phyloP scores from a whole-genome alignment of 2,329 filamentous ascomycete species.

The Sporothrix inflata region DNA sequence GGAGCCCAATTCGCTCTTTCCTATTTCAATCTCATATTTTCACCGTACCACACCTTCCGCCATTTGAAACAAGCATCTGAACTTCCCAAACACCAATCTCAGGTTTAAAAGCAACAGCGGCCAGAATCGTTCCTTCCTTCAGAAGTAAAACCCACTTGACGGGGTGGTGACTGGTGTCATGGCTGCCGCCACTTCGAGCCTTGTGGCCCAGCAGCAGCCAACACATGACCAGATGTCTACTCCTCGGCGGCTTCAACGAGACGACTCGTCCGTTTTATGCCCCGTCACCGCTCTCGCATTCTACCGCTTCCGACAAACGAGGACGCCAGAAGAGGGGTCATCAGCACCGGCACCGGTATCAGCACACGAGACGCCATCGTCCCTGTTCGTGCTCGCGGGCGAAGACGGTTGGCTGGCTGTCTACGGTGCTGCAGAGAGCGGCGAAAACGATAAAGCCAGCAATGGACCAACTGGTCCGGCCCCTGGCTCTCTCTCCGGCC shows the following conservation, averaged over 20 bases:
- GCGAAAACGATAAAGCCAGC: neutral
- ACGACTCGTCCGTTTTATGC: slow-evolving; percentile 44
- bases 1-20: neutral
- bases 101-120: neutral
- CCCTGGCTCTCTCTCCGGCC: no score
- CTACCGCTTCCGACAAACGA: slow-evolving; percentile 38
- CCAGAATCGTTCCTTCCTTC: neutral
- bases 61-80: neutral
- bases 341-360: neutral
- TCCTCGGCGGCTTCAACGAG: neutral
- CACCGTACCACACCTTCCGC: neutral
- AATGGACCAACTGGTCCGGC: neutral
- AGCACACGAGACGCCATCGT: neutral
- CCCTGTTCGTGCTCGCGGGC: slow-evolving; percentile 51
- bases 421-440: slow-evolving; percentile 46
- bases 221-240: neutral
- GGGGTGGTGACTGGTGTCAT: slow-evolving; percentile 10
- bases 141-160: neutral
- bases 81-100: neutral
- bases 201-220: neutral
- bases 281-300: slow-evolving; percentile 66
- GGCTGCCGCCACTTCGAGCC: neutral
- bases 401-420: slow-evolving; percentile 63
- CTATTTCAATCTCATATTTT: no score
- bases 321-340: slow-evolving; percentile 27